These are phyloP conservation scores for Xanthoconium purpureum DNA, from an alignment of 768 basidiomycete species.

Conservation along the genomic window DNA sequence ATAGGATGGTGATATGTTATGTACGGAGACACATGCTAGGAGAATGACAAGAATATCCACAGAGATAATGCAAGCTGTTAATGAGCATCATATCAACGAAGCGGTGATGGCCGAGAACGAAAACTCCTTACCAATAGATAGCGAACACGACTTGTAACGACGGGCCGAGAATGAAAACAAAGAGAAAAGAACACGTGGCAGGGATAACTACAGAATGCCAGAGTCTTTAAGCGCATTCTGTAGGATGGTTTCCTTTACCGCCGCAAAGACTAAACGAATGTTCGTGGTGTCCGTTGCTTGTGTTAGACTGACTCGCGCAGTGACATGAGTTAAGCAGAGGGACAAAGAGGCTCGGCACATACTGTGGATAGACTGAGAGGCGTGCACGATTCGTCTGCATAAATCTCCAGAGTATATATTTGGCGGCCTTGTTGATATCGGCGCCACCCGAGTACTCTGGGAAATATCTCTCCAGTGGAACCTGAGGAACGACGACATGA, in stretches of 20 bases:
- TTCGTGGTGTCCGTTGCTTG: constrained; percentile 89
- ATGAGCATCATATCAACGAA: neutral
- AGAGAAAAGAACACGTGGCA: neutral
- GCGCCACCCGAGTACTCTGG: constrained; percentile 86
- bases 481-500: constrained; percentile 37
- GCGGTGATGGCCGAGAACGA: neutral
- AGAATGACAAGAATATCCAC: constrained; percentile 27
- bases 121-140: constrained; percentile 27
- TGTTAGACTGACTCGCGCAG: constrained; percentile 51
- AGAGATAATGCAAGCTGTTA: constrained; percentile 30
- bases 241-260: constrained; percentile 90
- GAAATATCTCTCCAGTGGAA: constrained; percentile 76
- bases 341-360: constrained; percentile 27
- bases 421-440: constrained; percentile 92
- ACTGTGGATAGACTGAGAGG: constrained; percentile 91
- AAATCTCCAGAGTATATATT: constrained; percentile 93
- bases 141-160: constrained; percentile 13
- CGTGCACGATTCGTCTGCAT: constrained; percentile 86
- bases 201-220: constrained; percentile 59
- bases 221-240: constrained; percentile 85
- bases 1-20: constrained; percentile 31
- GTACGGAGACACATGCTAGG: constrained; percentile 22
- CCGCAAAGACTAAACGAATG: constrained; percentile 77
- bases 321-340: neutral
- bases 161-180: neutral